Evolutionary conservation across 345 rosid species (phyloP), one percentile per base, ranked within the genome.

Genomic region (Eucalyptus curtisii): DNA sequence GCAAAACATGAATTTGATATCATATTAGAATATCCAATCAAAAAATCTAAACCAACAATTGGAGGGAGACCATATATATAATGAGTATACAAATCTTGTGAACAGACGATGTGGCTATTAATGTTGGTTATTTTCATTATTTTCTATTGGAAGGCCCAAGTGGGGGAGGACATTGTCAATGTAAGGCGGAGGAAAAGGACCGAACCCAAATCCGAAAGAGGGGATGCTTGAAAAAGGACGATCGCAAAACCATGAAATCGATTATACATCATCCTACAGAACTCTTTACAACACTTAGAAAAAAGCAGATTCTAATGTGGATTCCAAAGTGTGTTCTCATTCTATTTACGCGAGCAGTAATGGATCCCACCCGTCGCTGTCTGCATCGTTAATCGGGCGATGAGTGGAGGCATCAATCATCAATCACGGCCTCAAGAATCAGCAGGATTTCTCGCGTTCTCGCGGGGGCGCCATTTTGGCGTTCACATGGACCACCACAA

Each of bases 1-100:
- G 27, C 8, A n/a, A n/a, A n/a, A n/a, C n/a, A n/a, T 10, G 13
- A 37, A 0, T 71, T 17, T 19, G 8, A 17, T 37, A 11, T 40
- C 15, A 10, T 76, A 25, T 76, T 40, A 22, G 4, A 76, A 76
- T 76, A 0, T 76, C 4, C 0, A 11, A 40, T 4, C 3, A 5
- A 20, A 37, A 76, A 71, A 13, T 0, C 13, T 76, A 40, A 40
- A 37, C 2, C 27, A 20, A 3, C 7, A 1, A 5, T 4, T 5
- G 27, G 13, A 16, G 10, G 8, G 27, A 10, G 25, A 37, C 2
- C 27, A 3, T 11, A 10, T 5, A 19, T 16, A 33, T 33, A 71
- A 37, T 3, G 3, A 20, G 3, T 10, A 37, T 20, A 71, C 2
- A 16, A 0, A 37, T 37, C 30, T 5, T 3, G 1, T 20, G 24